A percentile compares a stretch with the other conserved stretches of the same genome.
Conservation (phyloP, 129 eudicot genomes). For the Scalesia atractyloides region DNA sequence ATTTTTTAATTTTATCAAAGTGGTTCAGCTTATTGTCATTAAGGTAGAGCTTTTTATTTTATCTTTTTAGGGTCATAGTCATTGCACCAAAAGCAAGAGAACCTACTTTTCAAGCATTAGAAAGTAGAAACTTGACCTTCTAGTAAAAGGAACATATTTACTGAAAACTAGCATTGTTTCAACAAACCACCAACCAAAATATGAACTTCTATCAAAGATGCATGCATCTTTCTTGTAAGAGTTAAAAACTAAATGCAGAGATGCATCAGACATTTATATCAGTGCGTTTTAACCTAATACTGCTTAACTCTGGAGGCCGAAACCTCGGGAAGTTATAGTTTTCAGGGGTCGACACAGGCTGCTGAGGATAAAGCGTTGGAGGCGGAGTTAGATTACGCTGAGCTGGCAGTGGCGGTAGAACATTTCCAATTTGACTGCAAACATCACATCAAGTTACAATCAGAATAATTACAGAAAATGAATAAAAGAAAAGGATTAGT, state of each 20-base stretch:
- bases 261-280: constrained; percentile 67
- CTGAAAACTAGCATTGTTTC: not conserved
- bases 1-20: no score
- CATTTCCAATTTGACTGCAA: constrained; percentile 27
- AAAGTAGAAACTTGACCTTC: not conserved
- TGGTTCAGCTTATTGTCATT: no score
- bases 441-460: not conserved
- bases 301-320: constrained; percentile 41
- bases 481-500: not conserved
- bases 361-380: constrained; percentile 85
- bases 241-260: constrained; percentile 6
- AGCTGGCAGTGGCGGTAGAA: constrained; percentile 27
- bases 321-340: constrained; percentile 60
- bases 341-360: constrained; percentile 76
- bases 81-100: no score
- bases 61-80: no score
- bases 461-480: not conserved
- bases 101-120: not conserved
- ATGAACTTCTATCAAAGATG: constrained; percentile 18
- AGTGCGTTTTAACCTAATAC: constrained; percentile 67
- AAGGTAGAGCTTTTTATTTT: no score
- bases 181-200: constrained; percentile 11
- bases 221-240: constrained; percentile 8
- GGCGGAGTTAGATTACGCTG: constrained; percentile 30
- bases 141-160: constrained; percentile 5